Percentiles rank a stretch among this genome's conserved stretches.
These are phyloP conservation scores for Herpetospermum pedunculosum DNA, from an alignment of 306 rosid species.

Conservation along the genomic window DNA sequence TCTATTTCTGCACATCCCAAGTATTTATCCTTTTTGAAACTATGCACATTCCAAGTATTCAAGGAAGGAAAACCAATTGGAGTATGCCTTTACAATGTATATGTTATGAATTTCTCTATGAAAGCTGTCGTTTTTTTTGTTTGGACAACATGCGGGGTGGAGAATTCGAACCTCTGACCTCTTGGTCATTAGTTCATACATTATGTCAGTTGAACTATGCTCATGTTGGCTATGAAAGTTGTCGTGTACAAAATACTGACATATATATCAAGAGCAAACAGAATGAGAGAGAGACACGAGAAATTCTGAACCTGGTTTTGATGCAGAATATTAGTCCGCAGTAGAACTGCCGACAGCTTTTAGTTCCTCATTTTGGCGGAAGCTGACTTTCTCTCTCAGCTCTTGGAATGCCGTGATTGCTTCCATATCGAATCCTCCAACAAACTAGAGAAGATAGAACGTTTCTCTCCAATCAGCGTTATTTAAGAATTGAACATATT, in stretches of 20 bases:
- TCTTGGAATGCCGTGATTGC: conserved; percentile 87
- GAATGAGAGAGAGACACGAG: not conserved
- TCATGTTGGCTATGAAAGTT: too few species aligned
- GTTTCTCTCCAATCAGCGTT: not conserved
- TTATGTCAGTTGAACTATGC: too few species aligned
- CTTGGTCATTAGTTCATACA: too few species aligned
- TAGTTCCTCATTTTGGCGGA: conserved; percentile 62
- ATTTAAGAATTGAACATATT: not conserved
- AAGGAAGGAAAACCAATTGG: not conserved
- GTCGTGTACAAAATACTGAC: not conserved
- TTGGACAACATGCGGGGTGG: too few species aligned
- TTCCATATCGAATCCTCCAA: conserved; percentile 77
- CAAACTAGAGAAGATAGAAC: conserved; percentile 40
- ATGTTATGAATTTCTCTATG: not conserved
- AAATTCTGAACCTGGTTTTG: conserved; percentile 70
- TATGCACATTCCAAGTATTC: too few species aligned
- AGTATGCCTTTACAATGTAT: not conserved
- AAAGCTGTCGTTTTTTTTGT: not conserved
- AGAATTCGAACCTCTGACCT: too few species aligned
- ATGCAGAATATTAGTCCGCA: conserved; percentile 45
- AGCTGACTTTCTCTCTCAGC: conserved; percentile 69
- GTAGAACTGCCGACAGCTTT: conserved; percentile 52
- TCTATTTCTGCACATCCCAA: not conserved
- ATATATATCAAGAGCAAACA: not conserved
- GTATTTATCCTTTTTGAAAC: too few species aligned